Evolutionary conservation across 768 basidiomycete genomes (phyloP).

Genomic region (Fomitopsis serialis): DNA sequence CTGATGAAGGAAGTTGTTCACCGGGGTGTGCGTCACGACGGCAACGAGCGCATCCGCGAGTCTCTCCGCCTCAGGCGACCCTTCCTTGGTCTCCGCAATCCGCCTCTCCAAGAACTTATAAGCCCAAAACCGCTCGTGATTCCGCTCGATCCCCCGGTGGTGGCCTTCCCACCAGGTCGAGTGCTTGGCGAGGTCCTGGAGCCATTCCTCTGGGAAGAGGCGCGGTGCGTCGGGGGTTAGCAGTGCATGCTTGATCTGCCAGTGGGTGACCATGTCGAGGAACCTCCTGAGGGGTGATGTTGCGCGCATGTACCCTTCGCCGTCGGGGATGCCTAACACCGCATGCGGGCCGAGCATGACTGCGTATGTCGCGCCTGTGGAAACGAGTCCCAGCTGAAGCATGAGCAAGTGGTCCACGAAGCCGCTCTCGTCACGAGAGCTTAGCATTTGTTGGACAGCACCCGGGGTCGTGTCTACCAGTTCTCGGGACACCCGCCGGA

Average conservation of each 20-base stretch:
- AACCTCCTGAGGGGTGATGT: conserved; percentile 90
- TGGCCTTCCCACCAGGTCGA: conserved; percentile 32
- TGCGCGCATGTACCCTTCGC: conserved; percentile 76
- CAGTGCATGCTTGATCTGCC: conserved; percentile 86
- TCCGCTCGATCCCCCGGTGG: conserved; percentile 23
- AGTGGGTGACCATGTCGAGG: conserved; percentile 77
- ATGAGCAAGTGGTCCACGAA: conserved; percentile 35
- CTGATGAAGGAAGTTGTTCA: not conserved
- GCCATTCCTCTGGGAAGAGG: conserved; percentile 37
- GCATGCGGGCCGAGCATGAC: conserved; percentile 60
- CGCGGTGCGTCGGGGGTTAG: conserved; percentile 30
- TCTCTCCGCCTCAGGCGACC: conserved; percentile 8
- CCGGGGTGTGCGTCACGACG: not conserved
- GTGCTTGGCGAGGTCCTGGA: conserved; percentile 38
- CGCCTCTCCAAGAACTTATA: conserved; percentile 34
- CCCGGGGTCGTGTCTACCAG: conserved; percentile 27
- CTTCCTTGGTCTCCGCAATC: conserved; percentile 23
- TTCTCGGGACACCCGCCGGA: conserved; percentile 47
- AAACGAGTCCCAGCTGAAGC: conserved; percentile 27
- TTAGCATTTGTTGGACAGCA: conserved; percentile 40
- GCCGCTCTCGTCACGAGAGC: conserved; percentile 40
- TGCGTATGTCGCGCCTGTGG: conserved; percentile 37
- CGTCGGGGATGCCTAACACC: conserved; percentile 59
- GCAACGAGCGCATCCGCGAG: conserved; percentile 25
- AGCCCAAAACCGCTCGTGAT: conserved; percentile 36